phyloP scores from a whole-genome alignment of 2,329 filamentous ascomycete genomes.

The Talaromyces sp. region DNA sequence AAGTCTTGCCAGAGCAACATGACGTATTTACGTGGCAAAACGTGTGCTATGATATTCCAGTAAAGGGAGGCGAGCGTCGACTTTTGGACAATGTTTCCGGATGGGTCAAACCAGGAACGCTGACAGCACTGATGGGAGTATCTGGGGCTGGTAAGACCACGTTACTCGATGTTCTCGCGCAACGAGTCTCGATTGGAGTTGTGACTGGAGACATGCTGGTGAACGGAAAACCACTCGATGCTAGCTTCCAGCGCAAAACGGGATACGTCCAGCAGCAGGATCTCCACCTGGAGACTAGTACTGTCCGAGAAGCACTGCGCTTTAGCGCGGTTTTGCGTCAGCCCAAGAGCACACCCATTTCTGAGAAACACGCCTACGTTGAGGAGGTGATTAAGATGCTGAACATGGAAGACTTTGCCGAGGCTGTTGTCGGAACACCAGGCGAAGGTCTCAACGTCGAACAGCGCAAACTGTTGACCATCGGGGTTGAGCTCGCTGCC shows the following conservation, averaged over 20 bases:
- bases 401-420: slow-evolving; percentile 83
- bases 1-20: slow-evolving; percentile 54
- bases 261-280: slow-evolving; percentile 76
- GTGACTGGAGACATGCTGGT: slow-evolving; percentile 81
- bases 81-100: slow-evolving; percentile 82
- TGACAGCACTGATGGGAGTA: slow-evolving; percentile 86
- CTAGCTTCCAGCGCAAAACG: slow-evolving; percentile 29
- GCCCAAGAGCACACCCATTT: slow-evolving; percentile 62
- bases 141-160: slow-evolving; percentile 89
- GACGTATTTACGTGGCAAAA: slow-evolving; percentile 81
- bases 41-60: slow-evolving; percentile 73
- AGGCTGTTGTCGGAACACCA: slow-evolving; percentile 80
- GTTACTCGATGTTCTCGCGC: slow-evolving; percentile 77
- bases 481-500: slow-evolving; percentile 87
- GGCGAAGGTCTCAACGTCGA: slow-evolving; percentile 67
- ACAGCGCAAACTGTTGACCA: slow-evolving; percentile 70
- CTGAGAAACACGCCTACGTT: slow-evolving; percentile 79
- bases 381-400: slow-evolving; percentile 76
- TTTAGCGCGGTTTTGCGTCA: slow-evolving; percentile 85
- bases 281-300: slow-evolving; percentile 76
- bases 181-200: slow-evolving; percentile 78
- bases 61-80: slow-evolving; percentile 68
- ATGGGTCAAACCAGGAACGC: slow-evolving; percentile 86
- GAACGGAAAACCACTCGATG: slow-evolving; percentile 64
- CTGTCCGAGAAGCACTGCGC: slow-evolving; percentile 78